Evolutionary conservation across 306 rosid species (phyloP).

Genomic region (Dryas octopetala): DNA sequence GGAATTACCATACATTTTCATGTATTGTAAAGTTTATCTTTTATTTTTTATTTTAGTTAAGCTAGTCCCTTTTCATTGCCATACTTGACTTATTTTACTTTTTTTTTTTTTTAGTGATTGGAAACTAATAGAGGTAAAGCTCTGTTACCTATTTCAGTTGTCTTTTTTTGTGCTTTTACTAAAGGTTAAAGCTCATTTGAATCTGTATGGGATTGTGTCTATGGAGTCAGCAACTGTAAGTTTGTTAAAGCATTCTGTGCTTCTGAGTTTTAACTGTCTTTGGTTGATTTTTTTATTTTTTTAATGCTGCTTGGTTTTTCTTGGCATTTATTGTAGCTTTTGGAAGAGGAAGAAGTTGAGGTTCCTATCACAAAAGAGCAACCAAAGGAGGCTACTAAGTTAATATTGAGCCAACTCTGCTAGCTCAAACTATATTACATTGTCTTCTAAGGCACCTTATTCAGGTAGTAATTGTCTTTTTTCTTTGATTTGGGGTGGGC

Average conservation of each 20-base stretch:
- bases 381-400: slow-evolving; percentile 47
- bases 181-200: slow-evolving; percentile 77
- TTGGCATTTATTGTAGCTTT: slow-evolving; percentile 43
- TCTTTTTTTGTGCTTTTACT: not conserved
- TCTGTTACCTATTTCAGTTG: too few species aligned
- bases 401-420: slow-evolving; percentile 9
- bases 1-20: too few species aligned
- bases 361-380: slow-evolving; percentile 65
- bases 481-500: not conserved
- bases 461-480: slow-evolving; percentile 59
- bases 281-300: not conserved
- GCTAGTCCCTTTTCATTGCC: too few species aligned
- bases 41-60: too few species aligned
- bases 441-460: slow-evolving; percentile 93
- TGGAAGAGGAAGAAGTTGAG: slow-evolving; percentile 90
- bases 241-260: slow-evolving; percentile 11
- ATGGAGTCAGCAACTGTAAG: slow-evolving; percentile 80
- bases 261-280: not conserved
- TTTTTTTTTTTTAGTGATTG: too few species aligned
- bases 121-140: too few species aligned
- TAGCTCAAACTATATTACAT: slow-evolving; percentile 95
- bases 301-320: slow-evolving; percentile 3
- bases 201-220: slow-evolving; percentile 75
- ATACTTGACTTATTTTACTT: too few species aligned
- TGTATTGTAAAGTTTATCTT: too few species aligned